A percentile compares a stretch with the other conserved stretches of the same genome.
These are phyloP conservation scores for Aspergillus udagawae DNA, from an alignment of 2,329 filamentous ascomycete species.

Conservation along the genomic window DNA sequence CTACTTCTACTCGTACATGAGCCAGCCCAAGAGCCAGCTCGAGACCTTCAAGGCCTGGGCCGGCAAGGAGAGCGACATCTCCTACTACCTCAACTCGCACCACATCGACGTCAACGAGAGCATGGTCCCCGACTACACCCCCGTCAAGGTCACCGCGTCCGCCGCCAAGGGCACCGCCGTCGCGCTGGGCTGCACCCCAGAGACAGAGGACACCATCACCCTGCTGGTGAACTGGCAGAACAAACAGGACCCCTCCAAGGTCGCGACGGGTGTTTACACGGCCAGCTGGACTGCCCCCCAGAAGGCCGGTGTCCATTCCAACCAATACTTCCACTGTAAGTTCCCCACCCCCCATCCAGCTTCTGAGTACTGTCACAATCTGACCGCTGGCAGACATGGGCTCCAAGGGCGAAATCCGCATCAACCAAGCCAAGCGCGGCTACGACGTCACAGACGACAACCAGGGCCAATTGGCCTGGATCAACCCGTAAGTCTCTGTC, in stretches of 20 bases:
- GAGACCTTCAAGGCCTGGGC: conserved; percentile 96
- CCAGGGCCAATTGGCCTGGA: conserved; percentile 65
- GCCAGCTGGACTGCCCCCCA: conserved; percentile 93
- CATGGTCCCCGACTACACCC: conserved; percentile 79
- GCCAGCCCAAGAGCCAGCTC: conserved; percentile 82
- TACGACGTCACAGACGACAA: conserved; percentile 92
- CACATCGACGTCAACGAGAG: conserved; percentile 90
- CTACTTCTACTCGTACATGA: conserved; percentile 98
- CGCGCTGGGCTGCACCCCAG: conserved; percentile 69
- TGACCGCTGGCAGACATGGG: conserved; percentile 57
- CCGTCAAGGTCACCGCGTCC: conserved; percentile 73
- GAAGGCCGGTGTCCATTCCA: conserved; percentile 89
- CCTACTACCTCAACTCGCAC: conserved; percentile 93
- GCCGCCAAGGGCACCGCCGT: conserved; percentile 77
- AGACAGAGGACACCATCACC: conserved; percentile 91
- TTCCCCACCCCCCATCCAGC: not conserved
- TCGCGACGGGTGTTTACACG: conserved; percentile 85
- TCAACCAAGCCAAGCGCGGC: conserved; percentile 90
- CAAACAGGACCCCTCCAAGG: conserved; percentile 62
- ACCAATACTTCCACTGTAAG: conserved; percentile 87
- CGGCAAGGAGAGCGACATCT: conserved; percentile 86
- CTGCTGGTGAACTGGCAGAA: conserved; percentile 85
- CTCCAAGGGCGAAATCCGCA: conserved; percentile 74
- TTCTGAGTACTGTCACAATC: not conserved
- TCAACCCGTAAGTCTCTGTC: conserved; percentile 63